Evolutionary conservation across 2,329 filamentous ascomycete genomes (phyloP).

Genomic region (Acrodontium crateriforme): DNA sequence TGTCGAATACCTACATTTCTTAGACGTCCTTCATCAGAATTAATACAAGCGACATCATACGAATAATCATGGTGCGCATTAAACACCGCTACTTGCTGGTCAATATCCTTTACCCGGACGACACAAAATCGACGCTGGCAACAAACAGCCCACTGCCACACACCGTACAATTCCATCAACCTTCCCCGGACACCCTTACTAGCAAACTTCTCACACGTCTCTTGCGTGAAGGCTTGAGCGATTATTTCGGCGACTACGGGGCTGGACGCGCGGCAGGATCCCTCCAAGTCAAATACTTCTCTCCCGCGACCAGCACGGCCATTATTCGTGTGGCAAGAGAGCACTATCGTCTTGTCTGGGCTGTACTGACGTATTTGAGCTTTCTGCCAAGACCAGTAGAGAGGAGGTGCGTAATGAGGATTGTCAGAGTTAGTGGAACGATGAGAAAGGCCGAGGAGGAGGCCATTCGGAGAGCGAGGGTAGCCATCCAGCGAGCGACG

Average conservation of each 20-base stretch:
- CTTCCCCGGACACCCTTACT: slow-evolving; percentile 60
- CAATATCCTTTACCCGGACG: slow-evolving; percentile 73
- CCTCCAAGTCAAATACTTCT: slow-evolving; percentile 76
- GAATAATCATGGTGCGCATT: slow-evolving; percentile 71
- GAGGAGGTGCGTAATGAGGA: slow-evolving; percentile 61
- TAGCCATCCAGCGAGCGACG: slow-evolving; percentile 54
- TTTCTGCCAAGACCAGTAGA: slow-evolving; percentile 47
- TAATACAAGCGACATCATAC: too few relatives aligned
- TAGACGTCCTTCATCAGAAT: too few relatives aligned
- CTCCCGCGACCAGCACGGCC: slow-evolving; percentile 80
- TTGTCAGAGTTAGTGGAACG: slow-evolving; percentile 80
- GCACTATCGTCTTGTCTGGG: slow-evolving; percentile 81
- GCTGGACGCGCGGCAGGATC: slow-evolving; percentile 58
- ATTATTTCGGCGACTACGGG: slow-evolving; percentile 81
- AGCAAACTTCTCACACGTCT: slow-evolving; percentile 50
- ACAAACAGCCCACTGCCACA: slow-evolving; percentile 34
- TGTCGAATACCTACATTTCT: not conserved
- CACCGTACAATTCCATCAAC: slow-evolving; percentile 62
- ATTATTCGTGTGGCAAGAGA: slow-evolving; percentile 74
- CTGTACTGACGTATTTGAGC: slow-evolving; percentile 69
- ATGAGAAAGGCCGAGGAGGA: slow-evolving; percentile 88
- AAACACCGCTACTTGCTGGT: slow-evolving; percentile 95
- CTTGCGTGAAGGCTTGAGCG: slow-evolving; percentile 55
- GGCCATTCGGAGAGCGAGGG: slow-evolving; percentile 63
- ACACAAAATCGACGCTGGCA: slow-evolving; percentile 20